Base-by-base conservation (phyloP, 306 rosid genomes). In the Pterocarpus macrocarpus region DNA sequence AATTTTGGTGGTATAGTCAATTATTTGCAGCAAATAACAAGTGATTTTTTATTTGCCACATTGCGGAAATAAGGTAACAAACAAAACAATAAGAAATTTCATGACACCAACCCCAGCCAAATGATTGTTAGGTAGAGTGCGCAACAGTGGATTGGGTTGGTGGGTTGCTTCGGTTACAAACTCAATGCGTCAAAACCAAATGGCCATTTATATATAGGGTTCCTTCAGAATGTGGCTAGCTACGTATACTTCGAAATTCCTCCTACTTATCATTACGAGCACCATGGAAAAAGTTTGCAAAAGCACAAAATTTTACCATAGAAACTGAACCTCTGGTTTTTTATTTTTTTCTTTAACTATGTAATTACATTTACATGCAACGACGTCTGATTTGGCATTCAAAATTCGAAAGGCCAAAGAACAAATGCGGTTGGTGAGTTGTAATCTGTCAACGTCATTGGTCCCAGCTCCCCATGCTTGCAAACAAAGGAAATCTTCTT, bases 201-300 rank as follows among this genome's bases (percentile, higher is more conserved):
- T 45, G 47, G 14, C 34, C 69, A 59, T n/a, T n/a, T 55, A 4
- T 16, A 47, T 2, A 47, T n/a, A n/a, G 28, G 66, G 64, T 90
- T 90, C 58, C 88, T 88, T 88, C 5, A 82, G 10, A 68, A 45
- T 62, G 45, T 80, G 88, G 85, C 87, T 56, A 86, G 16, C 85
- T 10, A 11, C 57, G 16, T 47, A 32, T 62, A 50, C 76, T 79
- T 84, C 28, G 0, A 47, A 69, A 73, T 73, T 73, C 73, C 68
- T 67, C 83, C 52, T 47, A 66, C 77, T 65, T 72, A 57, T 55
- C 28, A 76, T 62, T 43, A 15, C 3, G 6, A 30, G 17, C 16
- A 14, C 22, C 35, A 64, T 0, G 33, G 45, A 56, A 68, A 3
- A 59, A 12, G 41, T 69, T 76, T 41, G 39, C 39, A 30, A 55